Evolutionary conservation across 352 stramenopile species (phyloP), one percentile per base, ranked within the genome.

Genomic region (Phytophthora europaea): DNA sequence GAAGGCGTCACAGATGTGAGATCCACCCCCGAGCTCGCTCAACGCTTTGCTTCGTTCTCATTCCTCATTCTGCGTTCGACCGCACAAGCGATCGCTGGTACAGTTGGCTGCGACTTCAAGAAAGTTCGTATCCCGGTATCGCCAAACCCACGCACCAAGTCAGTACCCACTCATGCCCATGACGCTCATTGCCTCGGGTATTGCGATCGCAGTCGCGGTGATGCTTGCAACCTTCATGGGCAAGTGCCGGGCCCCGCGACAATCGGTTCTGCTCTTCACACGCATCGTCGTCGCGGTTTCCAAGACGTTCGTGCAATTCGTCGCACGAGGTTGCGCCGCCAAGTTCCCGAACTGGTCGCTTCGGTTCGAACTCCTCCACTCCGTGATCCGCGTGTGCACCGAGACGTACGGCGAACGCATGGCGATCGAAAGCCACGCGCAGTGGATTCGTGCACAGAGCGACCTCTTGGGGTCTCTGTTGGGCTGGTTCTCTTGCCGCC

Each of bases 331-430:
- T 12, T 79, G 71, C 50, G 65, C 20, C 0, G 61, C 78, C 4
- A 59, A 73, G 9, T 80, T 79, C 36, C 77, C 74, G 16, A 68
- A 67, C 40, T 87, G 80, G 80, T 76, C 80, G 22, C 51, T 87
- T 47, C 54, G 40, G n/a, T 78, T 84, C 47, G 80, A 87, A 52
- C 33, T 84, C 4, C 40, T 80, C 31, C 67, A 66, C 18, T 51
- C 64, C 0, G 43, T 83, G 20, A 57, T 76, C 20, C 71, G 54
- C 22, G 54, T 38, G 6, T 67, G 65, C 57, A 74, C 56, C 12
- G 22, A 70, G 6, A 50, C 47, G 20, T 70, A 66, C 38, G 80
- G 77, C 18, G 62, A 68, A 15, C 61, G 65, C 1, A 57, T 73
- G 56, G 40, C 70, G 16, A 20, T 48, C 22, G 23, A 58, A 12